These are phyloP conservation scores for Melanogaster broomeanus DNA, from an alignment of 768 basidiomycete genomes.

Conservation along the genomic window DNA sequence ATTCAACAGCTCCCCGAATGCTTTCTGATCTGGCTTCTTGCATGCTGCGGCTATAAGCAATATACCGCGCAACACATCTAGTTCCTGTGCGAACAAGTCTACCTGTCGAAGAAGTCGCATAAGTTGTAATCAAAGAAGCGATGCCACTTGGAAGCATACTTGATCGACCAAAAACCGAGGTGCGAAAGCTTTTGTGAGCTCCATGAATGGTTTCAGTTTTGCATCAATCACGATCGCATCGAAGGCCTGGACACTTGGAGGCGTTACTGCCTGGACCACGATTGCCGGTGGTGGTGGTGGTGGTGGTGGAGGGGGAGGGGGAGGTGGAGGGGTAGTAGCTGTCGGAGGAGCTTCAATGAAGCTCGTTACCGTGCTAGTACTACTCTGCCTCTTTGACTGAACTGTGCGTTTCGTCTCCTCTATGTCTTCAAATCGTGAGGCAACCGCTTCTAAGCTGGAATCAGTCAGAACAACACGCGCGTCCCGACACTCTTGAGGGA, in stretches of 20 bases:
- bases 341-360: constrained; percentile 26
- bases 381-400: constrained; percentile 22
- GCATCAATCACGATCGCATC: constrained; percentile 72
- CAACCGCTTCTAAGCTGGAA: constrained; percentile 87
- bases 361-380: constrained; percentile 33
- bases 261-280: constrained; percentile 42
- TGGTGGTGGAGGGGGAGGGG: constrained; percentile 34
- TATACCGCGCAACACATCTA: constrained; percentile 66
- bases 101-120: constrained; percentile 47
- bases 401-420: constrained; percentile 48
- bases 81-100: constrained; percentile 63
- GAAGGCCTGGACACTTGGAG: constrained; percentile 70
- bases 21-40: constrained; percentile 73
- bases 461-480: background rate
- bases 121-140: constrained; percentile 1
- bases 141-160: constrained; percentile 45
- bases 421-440: constrained; percentile 91
- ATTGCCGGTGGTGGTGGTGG: constrained; percentile 39
- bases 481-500: constrained; percentile 5
- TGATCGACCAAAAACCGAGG: constrained; percentile 73
- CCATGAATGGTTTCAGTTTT: constrained; percentile 72
- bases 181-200: constrained; percentile 71
- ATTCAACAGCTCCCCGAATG: constrained; percentile 56
- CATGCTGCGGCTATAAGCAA: constrained; percentile 69
- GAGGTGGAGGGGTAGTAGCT: constrained; percentile 29